Evolutionary conservation across 2,329 filamentous ascomycete genomes (phyloP), one percentile per base, ranked within the genome.

Genomic region (Stemphylium beticola): DNA sequence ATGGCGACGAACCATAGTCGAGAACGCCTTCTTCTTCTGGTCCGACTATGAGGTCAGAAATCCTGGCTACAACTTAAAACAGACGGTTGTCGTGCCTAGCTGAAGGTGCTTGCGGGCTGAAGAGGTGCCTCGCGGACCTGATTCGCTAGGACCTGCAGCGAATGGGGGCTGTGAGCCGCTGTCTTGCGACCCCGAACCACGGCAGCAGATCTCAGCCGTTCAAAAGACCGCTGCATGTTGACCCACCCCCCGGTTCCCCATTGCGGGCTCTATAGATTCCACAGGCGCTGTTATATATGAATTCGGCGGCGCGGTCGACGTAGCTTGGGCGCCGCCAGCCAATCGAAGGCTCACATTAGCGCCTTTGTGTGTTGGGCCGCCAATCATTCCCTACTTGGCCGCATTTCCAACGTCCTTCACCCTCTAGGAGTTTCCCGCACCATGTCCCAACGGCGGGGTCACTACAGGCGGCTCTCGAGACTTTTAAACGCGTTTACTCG

Each of bases 281-380:
- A 53, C 57, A 61, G 54, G 54, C 57, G 59, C 57, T 61, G 42
- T 50, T 40, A 40, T 54, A 58, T 48, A 62, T 62, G 57, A 51
- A 47, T 10, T 47, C 47, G 62, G 59, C 51, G 59, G 61, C 61
- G 55, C 36, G 51, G 61, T 52, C 36, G 49, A 53, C 45, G 52
- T 50, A 52, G 22, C 45, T 33, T 50, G 57, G 55, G 39, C 24
- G 22, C 29, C 38, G n/a, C 55, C 48, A 33, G 18, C 61, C 57
- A 62, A 62, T 64, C 7, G 57, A 14, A 18, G n/a, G 5, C 31
- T 12, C n/a, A 37, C 31, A 26, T 61, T 62, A 59, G 61, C 61
- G 61, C 61, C 55, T 49, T 45, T 29, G 38, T 46, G 40, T 46
- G 57, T 55, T 49, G 36, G 38, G n/a, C 22, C 40, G 48, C 57